A percentile compares a stretch with the other conserved stretches of the same genome.
These are phyloP conservation scores for Sporothrix inflata DNA, from an alignment of 2,329 filamentous ascomycete genomes.

Conservation along the genomic window DNA sequence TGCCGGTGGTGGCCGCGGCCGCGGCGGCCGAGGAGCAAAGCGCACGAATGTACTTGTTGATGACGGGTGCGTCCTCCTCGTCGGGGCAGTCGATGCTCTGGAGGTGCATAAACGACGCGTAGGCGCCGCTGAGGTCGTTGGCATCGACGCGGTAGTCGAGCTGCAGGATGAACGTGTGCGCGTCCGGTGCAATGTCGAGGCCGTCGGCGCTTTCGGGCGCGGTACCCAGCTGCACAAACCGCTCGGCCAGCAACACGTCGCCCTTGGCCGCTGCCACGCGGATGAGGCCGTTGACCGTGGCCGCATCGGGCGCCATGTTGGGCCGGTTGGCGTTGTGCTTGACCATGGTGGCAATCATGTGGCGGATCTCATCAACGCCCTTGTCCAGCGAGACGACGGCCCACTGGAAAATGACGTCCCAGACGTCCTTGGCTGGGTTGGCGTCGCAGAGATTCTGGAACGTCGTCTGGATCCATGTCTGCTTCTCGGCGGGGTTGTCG, in stretches of 20 bases:
- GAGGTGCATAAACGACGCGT: conserved; percentile 67
- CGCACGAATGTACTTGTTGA: conserved; percentile 73
- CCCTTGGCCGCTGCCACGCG: conserved; percentile 70
- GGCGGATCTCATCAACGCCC: conserved; percentile 70
- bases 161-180: conserved; percentile 71
- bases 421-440: conserved; percentile 56
- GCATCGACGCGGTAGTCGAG: conserved; percentile 76
- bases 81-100: conserved; percentile 56
- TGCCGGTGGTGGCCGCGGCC: background rate
- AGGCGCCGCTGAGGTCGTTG: conserved; percentile 71
- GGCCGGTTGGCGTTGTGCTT: conserved; percentile 51
- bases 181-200: conserved; percentile 67
- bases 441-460: conserved; percentile 56
- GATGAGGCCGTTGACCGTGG: conserved; percentile 77
- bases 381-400: conserved; percentile 70
- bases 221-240: conserved; percentile 69
- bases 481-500: conserved; percentile 41
- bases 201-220: conserved; percentile 42
- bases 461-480: conserved; percentile 64
- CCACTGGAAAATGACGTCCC: conserved; percentile 77
- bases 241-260: conserved; percentile 72
- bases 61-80: conserved; percentile 60
- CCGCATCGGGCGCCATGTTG: conserved; percentile 60
- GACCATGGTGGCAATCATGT: conserved; percentile 72
- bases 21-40: conserved; percentile 49